A percentile compares a stretch with the other conserved stretches of the same genome.
Conservation (phyloP, 2,329 filamentous ascomycete species). For the Calonectria pteridis region DNA sequence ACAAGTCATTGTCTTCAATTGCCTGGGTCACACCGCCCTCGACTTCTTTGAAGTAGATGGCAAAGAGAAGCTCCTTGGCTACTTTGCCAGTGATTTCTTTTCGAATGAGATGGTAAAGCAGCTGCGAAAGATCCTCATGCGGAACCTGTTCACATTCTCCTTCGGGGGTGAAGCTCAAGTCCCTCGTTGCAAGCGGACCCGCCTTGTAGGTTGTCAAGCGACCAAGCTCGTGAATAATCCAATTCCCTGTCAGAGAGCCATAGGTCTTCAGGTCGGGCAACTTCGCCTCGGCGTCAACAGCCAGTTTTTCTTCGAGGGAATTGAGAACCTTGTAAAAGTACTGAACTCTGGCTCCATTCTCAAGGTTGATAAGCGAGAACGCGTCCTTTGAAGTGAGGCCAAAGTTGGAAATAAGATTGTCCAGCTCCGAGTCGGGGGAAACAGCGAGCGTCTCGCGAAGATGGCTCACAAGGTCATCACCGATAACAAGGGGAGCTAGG, state of each 20-base stretch:
- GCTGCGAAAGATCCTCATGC: conserved; percentile 61
- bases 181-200: conserved; percentile 47
- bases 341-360: conserved; percentile 83
- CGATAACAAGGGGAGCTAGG: conserved; percentile 82
- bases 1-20: conserved; percentile 62
- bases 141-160: conserved; percentile 63
- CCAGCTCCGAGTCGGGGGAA: conserved; percentile 78
- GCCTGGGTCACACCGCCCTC: conserved; percentile 57
- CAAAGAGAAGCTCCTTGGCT: conserved; percentile 69
- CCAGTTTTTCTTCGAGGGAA: conserved; percentile 52
- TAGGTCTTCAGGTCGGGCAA: conserved; percentile 50
- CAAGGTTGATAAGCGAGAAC: conserved; percentile 79
- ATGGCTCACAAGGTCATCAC: conserved; percentile 74
- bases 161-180: conserved; percentile 56
- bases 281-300: conserved; percentile 33
- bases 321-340: conserved; percentile 81
- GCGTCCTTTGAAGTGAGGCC: conserved; percentile 86
- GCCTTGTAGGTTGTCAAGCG: conserved; percentile 70
- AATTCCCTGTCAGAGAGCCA: conserved; percentile 68
- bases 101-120: conserved; percentile 61
- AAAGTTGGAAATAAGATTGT: conserved; percentile 72
- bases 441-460: conserved; percentile 74
- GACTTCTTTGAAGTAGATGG: conserved; percentile 62
- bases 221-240: conserved; percentile 82
- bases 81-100: conserved; percentile 67